Evolutionary conservation across 495 filamentous ascomycete genomes (phyloP).

Genomic region (Talaromyces proteolyticus): DNA sequence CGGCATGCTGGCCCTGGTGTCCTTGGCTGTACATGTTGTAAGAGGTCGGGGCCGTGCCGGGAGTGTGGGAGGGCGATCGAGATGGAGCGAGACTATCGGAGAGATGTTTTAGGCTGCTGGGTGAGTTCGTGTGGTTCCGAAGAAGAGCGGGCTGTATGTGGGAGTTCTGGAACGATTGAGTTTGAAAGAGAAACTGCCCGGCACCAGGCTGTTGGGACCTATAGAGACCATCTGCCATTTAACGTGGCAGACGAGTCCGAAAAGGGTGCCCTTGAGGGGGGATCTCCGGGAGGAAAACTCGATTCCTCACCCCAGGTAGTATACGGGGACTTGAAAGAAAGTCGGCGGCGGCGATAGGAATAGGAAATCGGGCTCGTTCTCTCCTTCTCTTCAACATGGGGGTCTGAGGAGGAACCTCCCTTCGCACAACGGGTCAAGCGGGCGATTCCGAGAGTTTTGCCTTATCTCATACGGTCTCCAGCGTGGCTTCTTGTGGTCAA

Average conservation of each 20-base stretch:
- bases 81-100: constrained; percentile 64
- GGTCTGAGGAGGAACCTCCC: constrained; percentile 32
- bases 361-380: constrained; percentile 39
- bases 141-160: too few species aligned
- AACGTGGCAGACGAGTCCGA: constrained; percentile 45
- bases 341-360: constrained; percentile 27
- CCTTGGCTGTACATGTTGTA: constrained; percentile 80
- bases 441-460: background rate
- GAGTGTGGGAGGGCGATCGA: constrained; percentile 59
- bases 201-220: constrained; percentile 67
- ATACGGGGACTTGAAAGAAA: constrained; percentile 15
- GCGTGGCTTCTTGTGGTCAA: too few species aligned
- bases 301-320: constrained; percentile 7
- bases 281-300: constrained; percentile 16
- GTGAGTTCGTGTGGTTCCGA: constrained; percentile 52
- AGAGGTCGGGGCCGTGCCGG: constrained; percentile 56
- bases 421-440: background rate
- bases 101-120: constrained; percentile 41
- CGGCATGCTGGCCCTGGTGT: constrained; percentile 74
- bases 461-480: too few species aligned
- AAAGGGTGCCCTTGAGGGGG: constrained; percentile 22
- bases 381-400: constrained; percentile 49
- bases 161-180: constrained; percentile 34
- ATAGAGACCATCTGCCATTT: constrained; percentile 83
- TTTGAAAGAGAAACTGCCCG: constrained; percentile 54